A percentile compares a stretch with the other conserved stretches of the same genome.
phyloP scores from a whole-genome alignment of 768 basidiomycete species.

The Rhodocollybia butyracea region DNA sequence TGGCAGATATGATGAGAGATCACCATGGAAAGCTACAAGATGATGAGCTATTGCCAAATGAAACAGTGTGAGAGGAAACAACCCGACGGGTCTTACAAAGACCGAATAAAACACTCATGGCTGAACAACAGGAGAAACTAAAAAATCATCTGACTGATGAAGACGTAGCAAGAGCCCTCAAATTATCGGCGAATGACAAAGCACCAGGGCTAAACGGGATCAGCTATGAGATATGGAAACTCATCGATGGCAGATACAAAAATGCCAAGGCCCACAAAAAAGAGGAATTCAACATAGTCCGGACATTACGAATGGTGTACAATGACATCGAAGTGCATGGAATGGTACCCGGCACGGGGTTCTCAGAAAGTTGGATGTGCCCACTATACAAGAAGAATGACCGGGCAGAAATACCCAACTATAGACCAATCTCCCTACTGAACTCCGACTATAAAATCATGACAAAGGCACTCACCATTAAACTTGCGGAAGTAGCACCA shows the following conservation, averaged over 20 bases:
- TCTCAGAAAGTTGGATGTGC: constrained; percentile 33
- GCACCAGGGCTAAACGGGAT: constrained; percentile 10
- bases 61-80: neutral
- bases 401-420: constrained; percentile 25
- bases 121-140: neutral
- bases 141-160: neutral
- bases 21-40: neutral
- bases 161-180: neutral
- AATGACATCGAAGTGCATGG: constrained; percentile 27
- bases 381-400: constrained; percentile 42
- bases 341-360: constrained; percentile 8
- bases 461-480: constrained; percentile 23
- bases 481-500: constrained; percentile 15
- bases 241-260: neutral
- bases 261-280: neutral
- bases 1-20: neutral
- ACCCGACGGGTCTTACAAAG: neutral
- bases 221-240: constrained; percentile 10
- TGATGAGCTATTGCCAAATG: neutral
- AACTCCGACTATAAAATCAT: constrained; percentile 36
- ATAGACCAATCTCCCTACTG: constrained; percentile 34
- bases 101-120: neutral
- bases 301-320: neutral
- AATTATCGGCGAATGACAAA: neutral
- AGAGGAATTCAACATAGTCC: constrained; percentile 6